A percentile compares a stretch with the other conserved stretches of the same genome.
These are phyloP conservation scores for Auriscalpium microsporum DNA, from an alignment of 768 basidiomycete species.

Conservation along the genomic window DNA sequence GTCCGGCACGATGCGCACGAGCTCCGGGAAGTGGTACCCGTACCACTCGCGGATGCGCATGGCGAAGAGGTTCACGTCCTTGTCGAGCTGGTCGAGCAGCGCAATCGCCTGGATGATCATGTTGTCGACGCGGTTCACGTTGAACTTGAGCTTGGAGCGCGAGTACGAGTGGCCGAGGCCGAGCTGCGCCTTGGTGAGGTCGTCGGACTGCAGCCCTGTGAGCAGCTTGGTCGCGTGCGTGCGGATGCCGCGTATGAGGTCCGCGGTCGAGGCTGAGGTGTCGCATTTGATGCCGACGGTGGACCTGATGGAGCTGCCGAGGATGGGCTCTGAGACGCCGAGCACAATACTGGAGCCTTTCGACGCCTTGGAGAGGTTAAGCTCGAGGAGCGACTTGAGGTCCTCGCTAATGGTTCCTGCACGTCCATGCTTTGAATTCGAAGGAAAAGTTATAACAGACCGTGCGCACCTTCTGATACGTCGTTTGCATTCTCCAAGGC, in stretches of 20 bases:
- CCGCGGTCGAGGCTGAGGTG: constrained; percentile 69
- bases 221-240: constrained; percentile 85
- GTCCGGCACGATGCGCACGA: constrained; percentile 87
- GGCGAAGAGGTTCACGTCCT: constrained; percentile 97
- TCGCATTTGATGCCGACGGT: constrained; percentile 70
- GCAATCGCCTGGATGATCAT: constrained; percentile 99
- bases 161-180: constrained; percentile 98
- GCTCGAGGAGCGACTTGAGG: constrained; percentile 74
- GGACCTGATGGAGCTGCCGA: constrained; percentile 73
- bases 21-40: constrained; percentile 98
- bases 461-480: constrained; percentile 76
- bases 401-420: constrained; percentile 81
- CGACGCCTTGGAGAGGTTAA: constrained; percentile 74
- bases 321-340: constrained; percentile 65
- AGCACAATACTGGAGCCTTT: constrained; percentile 64
- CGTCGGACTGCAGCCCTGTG: constrained; percentile 79
- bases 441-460: constrained; percentile 1
- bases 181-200: constrained; percentile 89
- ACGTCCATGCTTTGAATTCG: background rate
- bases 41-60: constrained; percentile 99
- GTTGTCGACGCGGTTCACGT: constrained; percentile 92
- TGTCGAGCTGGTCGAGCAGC: constrained; percentile 96
- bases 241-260: constrained; percentile 88
- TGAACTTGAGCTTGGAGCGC: constrained; percentile 95
- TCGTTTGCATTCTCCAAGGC: constrained; percentile 96